Conservation (phyloP, 345 rosid species). For the Toxicodendron radicans region DNA sequence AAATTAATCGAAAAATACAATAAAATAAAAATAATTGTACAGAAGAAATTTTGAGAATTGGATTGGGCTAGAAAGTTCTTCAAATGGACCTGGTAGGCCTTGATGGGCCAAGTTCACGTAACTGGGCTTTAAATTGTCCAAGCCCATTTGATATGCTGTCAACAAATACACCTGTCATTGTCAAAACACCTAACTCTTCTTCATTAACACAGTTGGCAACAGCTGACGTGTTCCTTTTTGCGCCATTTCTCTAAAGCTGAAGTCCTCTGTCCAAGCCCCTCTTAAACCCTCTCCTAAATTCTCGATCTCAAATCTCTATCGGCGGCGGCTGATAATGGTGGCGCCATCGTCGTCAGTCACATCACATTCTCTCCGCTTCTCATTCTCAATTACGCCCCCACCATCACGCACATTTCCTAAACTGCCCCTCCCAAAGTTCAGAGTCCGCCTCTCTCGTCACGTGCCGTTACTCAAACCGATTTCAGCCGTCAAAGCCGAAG, state of each 20-base stretch:
- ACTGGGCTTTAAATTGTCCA: no score
- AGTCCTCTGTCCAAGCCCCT: background rate
- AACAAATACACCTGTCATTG: no score
- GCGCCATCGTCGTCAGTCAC: slow-evolving; percentile 22
- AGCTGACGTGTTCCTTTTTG: background rate
- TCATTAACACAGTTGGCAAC: background rate
- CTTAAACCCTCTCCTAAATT: background rate
- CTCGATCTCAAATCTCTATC: background rate
- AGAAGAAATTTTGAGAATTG: background rate
- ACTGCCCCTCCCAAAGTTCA: slow-evolving; percentile 22
- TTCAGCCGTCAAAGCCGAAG: slow-evolving; percentile 28
- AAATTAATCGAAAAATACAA: no score
- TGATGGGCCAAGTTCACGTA: no score
- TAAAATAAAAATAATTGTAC: no score
- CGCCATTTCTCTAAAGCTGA: background rate
- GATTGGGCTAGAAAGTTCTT: background rate
- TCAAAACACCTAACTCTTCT: no score
- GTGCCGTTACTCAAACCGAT: slow-evolving; percentile 8
- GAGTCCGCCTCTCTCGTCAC: slow-evolving; percentile 14
- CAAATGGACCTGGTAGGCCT: background rate
- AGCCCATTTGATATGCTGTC: no score
- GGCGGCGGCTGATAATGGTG: background rate
- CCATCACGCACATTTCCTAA: slow-evolving; percentile 12
- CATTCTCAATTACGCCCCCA: slow-evolving; percentile 20
- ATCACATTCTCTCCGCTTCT: slow-evolving; percentile 43